Conservation (phyloP, 2,329 filamentous ascomycete species). For the Botrytis hyacinthi region DNA sequence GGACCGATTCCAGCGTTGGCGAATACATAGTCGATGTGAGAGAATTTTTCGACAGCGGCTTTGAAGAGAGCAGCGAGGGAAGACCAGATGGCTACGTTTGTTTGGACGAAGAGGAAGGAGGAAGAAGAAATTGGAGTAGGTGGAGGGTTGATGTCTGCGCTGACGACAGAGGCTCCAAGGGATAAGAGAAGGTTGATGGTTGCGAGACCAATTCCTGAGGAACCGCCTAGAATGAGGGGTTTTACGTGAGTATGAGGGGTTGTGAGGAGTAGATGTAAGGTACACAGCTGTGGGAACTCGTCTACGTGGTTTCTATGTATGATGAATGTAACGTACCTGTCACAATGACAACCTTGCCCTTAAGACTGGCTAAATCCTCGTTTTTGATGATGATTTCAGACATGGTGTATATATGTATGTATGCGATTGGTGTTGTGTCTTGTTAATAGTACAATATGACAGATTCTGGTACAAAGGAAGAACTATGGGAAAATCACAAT, state of each 20-base stretch:
- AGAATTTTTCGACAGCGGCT: slow-evolving; percentile 42
- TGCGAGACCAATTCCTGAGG: slow-evolving; percentile 59
- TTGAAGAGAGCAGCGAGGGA: slow-evolving; percentile 53
- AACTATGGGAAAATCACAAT: background rate
- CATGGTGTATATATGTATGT: slow-evolving; percentile 38
- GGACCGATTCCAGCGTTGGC: slow-evolving; percentile 55
- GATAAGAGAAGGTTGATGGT: slow-evolving; percentile 52
- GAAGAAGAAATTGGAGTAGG: slow-evolving; percentile 33
- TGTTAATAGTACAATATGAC: background rate
- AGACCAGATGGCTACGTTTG: slow-evolving; percentile 44
- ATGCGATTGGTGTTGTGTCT: background rate
- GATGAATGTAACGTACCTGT: slow-evolving; percentile 43
- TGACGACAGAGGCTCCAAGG: slow-evolving; percentile 54
- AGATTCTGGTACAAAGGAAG: background rate
- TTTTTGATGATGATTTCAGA: slow-evolving; percentile 48
- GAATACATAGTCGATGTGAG: slow-evolving; percentile 31
- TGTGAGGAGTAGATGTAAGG: background rate
- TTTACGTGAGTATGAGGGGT: slow-evolving; percentile 12
- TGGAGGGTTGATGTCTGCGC: slow-evolving; percentile 51
- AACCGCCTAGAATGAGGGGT: slow-evolving; percentile 46
- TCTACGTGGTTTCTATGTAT: slow-evolving; percentile 29
- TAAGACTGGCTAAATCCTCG: slow-evolving; percentile 44
- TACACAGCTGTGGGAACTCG: background rate
- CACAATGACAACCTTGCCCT: slow-evolving; percentile 52
- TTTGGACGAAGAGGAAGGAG: slow-evolving; percentile 44